Percentiles rank a stretch among this genome's conserved stretches.
These are phyloP conservation scores for Helichrysum umbraculigerum DNA, from an alignment of 129 eudicot species.

Conservation along the genomic window DNA sequence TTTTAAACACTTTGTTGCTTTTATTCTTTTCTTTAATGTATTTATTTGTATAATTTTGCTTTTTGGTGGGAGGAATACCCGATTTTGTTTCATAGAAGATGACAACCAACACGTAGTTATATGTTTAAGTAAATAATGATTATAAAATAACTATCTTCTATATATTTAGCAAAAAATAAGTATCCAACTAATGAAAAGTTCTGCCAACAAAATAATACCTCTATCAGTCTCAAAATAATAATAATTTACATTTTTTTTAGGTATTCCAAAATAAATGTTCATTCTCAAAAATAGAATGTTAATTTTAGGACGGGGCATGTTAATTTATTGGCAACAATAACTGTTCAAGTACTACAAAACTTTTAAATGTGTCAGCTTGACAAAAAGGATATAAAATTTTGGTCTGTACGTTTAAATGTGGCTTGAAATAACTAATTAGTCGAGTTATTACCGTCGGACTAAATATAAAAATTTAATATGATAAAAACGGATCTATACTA, in stretches of 20 bases:
- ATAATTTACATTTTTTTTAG: no score
- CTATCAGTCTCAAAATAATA: no score
- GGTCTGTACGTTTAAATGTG: neutral
- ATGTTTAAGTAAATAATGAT: neutral
- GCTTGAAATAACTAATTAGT: neutral
- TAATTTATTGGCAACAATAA: neutral
- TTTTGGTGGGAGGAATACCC: constrained; percentile 15
- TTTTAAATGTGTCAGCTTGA: neutral
- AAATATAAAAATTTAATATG: neutral
- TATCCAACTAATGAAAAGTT: constrained; percentile 4
- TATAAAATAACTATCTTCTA: neutral
- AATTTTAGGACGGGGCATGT: no score
- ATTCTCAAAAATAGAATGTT: no score
- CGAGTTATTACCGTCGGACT: neutral
- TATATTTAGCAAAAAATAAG: neutral
- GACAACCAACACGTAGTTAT: constrained; percentile 23
- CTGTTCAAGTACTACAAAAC: neutral
- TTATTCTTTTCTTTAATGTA: neutral
- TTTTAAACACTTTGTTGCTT: neutral
- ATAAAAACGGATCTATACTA: neutral
- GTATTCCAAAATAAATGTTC: no score
- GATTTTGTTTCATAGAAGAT: constrained; percentile 23
- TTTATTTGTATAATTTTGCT: neutral
- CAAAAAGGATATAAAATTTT: neutral
- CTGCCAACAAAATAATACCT: neutral